These are phyloP conservation scores for Skeletonema costatum DNA, from an alignment of 108 stramenopile genomes.

Conservation along the genomic window DNA sequence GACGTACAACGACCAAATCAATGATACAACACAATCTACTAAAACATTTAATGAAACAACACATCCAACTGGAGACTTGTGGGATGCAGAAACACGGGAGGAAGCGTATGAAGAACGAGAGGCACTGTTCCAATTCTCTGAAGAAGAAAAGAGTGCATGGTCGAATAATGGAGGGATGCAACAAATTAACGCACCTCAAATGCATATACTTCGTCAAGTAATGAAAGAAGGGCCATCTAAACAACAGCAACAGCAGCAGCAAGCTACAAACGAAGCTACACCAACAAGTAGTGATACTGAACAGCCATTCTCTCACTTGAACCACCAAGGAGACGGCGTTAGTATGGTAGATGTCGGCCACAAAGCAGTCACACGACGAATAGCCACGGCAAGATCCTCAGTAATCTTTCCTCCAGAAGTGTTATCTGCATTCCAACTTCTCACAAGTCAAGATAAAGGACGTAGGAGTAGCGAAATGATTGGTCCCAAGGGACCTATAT, in stretches of 20 bases:
- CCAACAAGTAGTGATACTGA: neutral
- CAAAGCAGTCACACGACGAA: constrained; percentile 60
- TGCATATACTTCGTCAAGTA: constrained; percentile 21
- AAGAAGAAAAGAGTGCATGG: constrained; percentile 74
- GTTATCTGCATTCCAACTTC: constrained; percentile 55
- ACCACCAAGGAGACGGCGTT: constrained; percentile 42
- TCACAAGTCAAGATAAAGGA: constrained; percentile 43
- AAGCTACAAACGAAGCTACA: neutral
- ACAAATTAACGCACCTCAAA: constrained; percentile 17
- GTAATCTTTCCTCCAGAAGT: constrained; percentile 40
- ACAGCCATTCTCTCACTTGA: constrained; percentile 66
- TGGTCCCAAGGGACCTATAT: constrained; percentile 87
- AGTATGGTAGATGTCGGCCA: constrained; percentile 85
- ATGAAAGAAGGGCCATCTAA: constrained; percentile 8
- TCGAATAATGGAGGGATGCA: constrained; percentile 12
- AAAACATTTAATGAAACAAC: neutral
- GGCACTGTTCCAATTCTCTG: constrained; percentile 63
- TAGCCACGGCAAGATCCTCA: constrained; percentile 59
- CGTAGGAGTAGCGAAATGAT: constrained; percentile 53
- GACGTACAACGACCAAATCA: constrained; percentile 2
- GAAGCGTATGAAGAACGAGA: constrained; percentile 65
- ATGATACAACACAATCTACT: neutral
- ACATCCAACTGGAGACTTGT: constrained; percentile 3
- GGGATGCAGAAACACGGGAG: constrained; percentile 36
- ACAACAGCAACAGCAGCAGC: constrained; percentile 7